Conservation (phyloP, 305 asterid species). For the Fraxinus velutina region DNA sequence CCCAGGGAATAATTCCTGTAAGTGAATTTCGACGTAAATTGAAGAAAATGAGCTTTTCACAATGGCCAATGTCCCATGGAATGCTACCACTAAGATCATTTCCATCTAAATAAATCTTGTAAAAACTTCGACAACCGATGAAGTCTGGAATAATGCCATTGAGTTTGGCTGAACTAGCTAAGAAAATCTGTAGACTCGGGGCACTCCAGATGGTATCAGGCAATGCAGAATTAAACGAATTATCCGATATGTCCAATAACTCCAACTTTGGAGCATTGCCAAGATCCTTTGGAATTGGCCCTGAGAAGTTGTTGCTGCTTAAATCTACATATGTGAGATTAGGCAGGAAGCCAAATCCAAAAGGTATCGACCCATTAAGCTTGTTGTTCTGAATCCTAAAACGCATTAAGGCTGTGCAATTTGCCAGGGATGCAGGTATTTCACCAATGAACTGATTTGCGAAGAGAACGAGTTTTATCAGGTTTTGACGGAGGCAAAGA, state of each 20-base stretch:
- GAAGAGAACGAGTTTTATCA: constrained; percentile 59
- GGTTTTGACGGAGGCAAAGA: constrained; percentile 53
- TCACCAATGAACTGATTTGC: constrained; percentile 56
- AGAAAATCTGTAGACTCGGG: constrained; percentile 55
- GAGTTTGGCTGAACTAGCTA: constrained; percentile 47
- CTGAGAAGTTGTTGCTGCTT: constrained; percentile 56
- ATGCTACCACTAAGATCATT: constrained; percentile 66
- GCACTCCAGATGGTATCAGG: constrained; percentile 67
- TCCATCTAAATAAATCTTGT: constrained; percentile 59
- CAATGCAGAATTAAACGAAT: constrained; percentile 46
- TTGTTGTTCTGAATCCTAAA: constrained; percentile 62
- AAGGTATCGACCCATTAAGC: constrained; percentile 74
- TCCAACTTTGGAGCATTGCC: constrained; percentile 54
- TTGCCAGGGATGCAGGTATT: constrained; percentile 59
- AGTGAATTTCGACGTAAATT: constrained; percentile 52
- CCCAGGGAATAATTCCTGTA: constrained; percentile 90
- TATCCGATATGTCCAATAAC: constrained; percentile 59
- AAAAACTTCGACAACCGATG: constrained; percentile 54
- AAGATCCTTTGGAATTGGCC: constrained; percentile 65
- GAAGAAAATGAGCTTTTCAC: constrained; percentile 60
- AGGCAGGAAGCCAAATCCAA: constrained; percentile 63
- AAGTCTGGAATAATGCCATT: constrained; percentile 66
- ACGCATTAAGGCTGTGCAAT: constrained; percentile 55
- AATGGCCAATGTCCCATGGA: constrained; percentile 81
- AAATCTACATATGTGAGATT: constrained; percentile 63